Conservation (phyloP, 140 eudicot species). For the Anethum foeniculum region DNA sequence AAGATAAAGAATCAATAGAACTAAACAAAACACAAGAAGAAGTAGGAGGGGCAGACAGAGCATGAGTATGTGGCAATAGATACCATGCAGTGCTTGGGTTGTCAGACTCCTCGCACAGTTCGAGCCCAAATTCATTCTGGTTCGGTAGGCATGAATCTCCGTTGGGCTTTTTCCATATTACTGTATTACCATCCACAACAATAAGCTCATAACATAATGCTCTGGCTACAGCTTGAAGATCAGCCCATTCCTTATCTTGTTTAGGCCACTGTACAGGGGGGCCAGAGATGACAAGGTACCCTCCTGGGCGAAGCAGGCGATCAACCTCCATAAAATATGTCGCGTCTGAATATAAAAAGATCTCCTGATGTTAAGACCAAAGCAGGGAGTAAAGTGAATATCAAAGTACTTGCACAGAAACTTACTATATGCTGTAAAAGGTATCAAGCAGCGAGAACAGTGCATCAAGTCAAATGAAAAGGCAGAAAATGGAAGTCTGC, state of each 20-base stretch:
- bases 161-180: constrained; percentile 83
- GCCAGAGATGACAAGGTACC: constrained; percentile 85
- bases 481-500: constrained; percentile 89
- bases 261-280: constrained; percentile 99
- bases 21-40: background rate
- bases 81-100: constrained; percentile 91
- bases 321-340: constrained; percentile 95
- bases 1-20: background rate
- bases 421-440: constrained; percentile 93
- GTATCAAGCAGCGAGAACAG: constrained; percentile 93
- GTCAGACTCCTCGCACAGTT: constrained; percentile 67
- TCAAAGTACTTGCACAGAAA: constrained; percentile 37
- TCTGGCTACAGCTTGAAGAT: constrained; percentile 92
- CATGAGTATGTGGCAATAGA: background rate
- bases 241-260: constrained; percentile 99
- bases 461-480: constrained; percentile 86
- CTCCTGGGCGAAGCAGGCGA: constrained; percentile 92
- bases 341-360: constrained; percentile 51
- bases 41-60: background rate
- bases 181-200: constrained; percentile 96
- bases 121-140: constrained; percentile 77
- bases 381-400: background rate
- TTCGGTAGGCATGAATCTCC: constrained; percentile 76
- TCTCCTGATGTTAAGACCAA: constrained; percentile 16
- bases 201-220: constrained; percentile 85